Percentiles rank a stretch among this genome's conserved stretches.
phyloP scores from a whole-genome alignment of 2,329 filamentous ascomycete genomes.

The Cylindrodendrum hubeiense region DNA sequence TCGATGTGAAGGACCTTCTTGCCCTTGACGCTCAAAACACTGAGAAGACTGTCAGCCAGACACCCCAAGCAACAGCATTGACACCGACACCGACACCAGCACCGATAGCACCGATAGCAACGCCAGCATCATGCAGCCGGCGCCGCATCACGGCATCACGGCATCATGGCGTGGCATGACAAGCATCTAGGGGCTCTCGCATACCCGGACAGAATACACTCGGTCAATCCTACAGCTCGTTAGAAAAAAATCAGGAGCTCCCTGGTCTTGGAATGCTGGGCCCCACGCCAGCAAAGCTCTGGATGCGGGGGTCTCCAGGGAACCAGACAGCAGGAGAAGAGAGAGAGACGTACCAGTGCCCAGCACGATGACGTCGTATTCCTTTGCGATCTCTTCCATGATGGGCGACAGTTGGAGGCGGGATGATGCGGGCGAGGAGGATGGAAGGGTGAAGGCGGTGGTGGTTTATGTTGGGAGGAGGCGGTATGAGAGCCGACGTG shows the following conservation, averaged over 20 bases:
- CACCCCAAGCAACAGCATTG: conserved; percentile 21
- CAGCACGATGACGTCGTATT: conserved; percentile 99
- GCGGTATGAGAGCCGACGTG: conserved; percentile 28
- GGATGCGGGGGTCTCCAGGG: conserved; percentile 37
- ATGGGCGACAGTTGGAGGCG: conserved; percentile 43
- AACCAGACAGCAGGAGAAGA: neutral
- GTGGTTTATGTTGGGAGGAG: conserved; percentile 30
- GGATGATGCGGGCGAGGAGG: conserved; percentile 24
- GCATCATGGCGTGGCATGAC: neutral
- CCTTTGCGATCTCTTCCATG: conserved; percentile 98
- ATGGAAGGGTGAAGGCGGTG: conserved; percentile 15
- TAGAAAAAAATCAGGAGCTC: conserved; percentile 31
- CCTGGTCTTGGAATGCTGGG: neutral
- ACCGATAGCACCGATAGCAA: conserved; percentile 37
- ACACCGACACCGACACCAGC: conserved; percentile 23
- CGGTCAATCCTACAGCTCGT: conserved; percentile 81
- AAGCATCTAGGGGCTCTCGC: conserved; percentile 33
- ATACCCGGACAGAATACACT: conserved; percentile 99
- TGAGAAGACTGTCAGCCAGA: conserved; percentile 40
- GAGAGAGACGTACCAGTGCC: conserved; percentile 86
- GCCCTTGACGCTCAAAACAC: conserved; percentile 97
- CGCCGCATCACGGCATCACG: neutral
- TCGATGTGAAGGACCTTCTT: conserved; percentile 99
- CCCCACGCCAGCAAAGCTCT: conserved; percentile 27
- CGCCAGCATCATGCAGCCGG: conserved; percentile 4